phyloP scores from a whole-genome alignment of 345 rosid species.

The Ailanthus altissimus region DNA sequence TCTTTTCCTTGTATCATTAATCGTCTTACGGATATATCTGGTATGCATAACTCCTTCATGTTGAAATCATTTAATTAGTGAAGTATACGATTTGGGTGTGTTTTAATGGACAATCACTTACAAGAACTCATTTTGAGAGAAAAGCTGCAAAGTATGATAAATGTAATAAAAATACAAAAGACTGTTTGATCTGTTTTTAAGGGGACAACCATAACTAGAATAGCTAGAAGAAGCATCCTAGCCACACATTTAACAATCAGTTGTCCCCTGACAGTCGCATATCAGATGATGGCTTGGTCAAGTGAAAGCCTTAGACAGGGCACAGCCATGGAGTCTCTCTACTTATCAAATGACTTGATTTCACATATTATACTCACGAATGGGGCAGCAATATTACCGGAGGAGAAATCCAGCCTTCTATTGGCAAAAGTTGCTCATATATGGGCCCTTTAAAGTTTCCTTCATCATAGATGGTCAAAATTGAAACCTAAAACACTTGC shows the following conservation, averaged over 20 bases:
- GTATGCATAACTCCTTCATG: slow-evolving; percentile 35
- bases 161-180: background rate
- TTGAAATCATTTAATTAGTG: background rate
- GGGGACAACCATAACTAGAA: background rate
- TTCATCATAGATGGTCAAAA: too few species aligned
- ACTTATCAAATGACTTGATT: background rate
- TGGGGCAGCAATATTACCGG: background rate
- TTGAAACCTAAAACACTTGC: background rate
- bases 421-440: background rate
- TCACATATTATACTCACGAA: background rate
- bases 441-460: background rate
- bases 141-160: background rate
- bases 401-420: background rate
- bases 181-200: background rate
- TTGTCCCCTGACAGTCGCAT: background rate
- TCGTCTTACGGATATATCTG: slow-evolving; percentile 84
- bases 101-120: background rate
- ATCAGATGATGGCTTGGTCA: background rate
- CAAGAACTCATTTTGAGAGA: background rate
- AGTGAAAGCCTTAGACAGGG: background rate
- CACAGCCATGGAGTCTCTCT: background rate
- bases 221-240: background rate
- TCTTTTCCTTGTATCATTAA: slow-evolving; percentile 74
- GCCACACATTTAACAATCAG: background rate
- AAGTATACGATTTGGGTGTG: background rate